A percentile compares a stretch with the other conserved stretches of the same genome.
phyloP scores from a whole-genome alignment of 768 basidiomycete genomes.

The Panaeolus cyanescens region DNA sequence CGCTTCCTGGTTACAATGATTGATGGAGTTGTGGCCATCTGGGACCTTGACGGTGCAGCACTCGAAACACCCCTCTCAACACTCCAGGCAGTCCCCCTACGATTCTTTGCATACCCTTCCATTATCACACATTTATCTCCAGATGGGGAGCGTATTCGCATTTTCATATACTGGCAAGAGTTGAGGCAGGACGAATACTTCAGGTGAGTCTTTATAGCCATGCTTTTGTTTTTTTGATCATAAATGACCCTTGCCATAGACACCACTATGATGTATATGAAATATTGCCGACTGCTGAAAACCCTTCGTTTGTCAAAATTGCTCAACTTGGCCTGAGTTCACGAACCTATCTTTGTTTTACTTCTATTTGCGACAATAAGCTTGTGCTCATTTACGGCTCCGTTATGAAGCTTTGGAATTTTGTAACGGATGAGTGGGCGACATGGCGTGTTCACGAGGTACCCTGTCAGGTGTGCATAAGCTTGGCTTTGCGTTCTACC shows the following conservation, averaged over 20 bases:
- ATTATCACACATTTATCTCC: slow-evolving; percentile 5
- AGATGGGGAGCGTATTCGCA: slow-evolving; percentile 2
- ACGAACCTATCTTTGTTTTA: slow-evolving; percentile 1
- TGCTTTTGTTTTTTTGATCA: too few species aligned
- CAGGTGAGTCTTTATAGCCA: too few species aligned
- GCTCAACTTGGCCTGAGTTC: not conserved
- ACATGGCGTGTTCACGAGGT: slow-evolving; percentile 5
- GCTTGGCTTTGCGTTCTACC: not conserved
- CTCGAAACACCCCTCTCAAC: not conserved
- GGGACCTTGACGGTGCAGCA: slow-evolving; percentile 10
- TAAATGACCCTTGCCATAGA: not conserved
- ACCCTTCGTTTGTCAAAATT: slow-evolving; percentile 6
- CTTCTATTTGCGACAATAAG: slow-evolving; percentile 10
- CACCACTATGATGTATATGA: slow-evolving; percentile 10
- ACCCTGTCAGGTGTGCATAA: slow-evolving; percentile 9
- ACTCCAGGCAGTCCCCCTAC: too few species aligned
- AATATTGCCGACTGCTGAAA: slow-evolving; percentile 6
- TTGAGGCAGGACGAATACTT: too few species aligned
- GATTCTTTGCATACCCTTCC: too few species aligned
- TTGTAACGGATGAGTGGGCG: slow-evolving; percentile 9
- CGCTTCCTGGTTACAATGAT: slow-evolving; percentile 13
- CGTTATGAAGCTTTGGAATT: slow-evolving; percentile 15
- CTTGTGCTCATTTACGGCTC: slow-evolving; percentile 11
- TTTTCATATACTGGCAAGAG: not conserved
- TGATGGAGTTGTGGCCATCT: slow-evolving; percentile 3